Base-by-base conservation (phyloP, 1,284 basidiomycete genomes). In the Athelia psychrophila region DNA sequence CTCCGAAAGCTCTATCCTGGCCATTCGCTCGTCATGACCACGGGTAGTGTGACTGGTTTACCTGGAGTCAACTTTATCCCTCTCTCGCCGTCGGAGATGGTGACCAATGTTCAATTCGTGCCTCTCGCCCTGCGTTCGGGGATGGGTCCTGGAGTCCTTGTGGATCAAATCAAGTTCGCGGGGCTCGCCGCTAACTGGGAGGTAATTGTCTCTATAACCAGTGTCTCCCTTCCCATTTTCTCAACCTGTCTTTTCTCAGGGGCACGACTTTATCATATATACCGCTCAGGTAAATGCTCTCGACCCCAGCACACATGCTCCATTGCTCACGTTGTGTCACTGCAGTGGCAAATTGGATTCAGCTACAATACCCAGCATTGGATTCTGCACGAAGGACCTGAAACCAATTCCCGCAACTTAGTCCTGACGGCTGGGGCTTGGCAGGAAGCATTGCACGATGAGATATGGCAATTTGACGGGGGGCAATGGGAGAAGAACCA, bases 391-490 rank as follows among this genome's bases (percentile, higher is more conserved):
- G 74, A 86, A 24, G 82, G 85, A 12, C 72, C 79, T 0, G 77
- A 85, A 50, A 74, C 77, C 12, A 72, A 72, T 1, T 69, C 76
- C 2, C 75, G 82, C n/a, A 62, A 76, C 2, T 70, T 91, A 9
- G 65, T 92, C 3, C 62, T 83, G 19, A 72, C 77, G 2, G 73
- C 75, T 4, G 81, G 83, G 0, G 62, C 76, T 12, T 86, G 75
- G 69, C 57, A 69, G 3, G 66, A 83, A 33, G 72, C 76, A 18
- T 65, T 83, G 15, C 80, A 86, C 44, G 70, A 88, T 12, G 87
- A 90, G 57, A 81, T 93, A 51, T 85, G 86, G 76, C 85, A 92
- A 3, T 93, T 81, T 66, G 81, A 91, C 54, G 75, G 80, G 53
- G 81, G 83, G 0, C 78, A 61, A 36, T 93, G 90, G 91, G 53